These are phyloP conservation scores for Cnidoscolus chayamansa DNA, from an alignment of 441 rosid genomes.

Conservation along the genomic window DNA sequence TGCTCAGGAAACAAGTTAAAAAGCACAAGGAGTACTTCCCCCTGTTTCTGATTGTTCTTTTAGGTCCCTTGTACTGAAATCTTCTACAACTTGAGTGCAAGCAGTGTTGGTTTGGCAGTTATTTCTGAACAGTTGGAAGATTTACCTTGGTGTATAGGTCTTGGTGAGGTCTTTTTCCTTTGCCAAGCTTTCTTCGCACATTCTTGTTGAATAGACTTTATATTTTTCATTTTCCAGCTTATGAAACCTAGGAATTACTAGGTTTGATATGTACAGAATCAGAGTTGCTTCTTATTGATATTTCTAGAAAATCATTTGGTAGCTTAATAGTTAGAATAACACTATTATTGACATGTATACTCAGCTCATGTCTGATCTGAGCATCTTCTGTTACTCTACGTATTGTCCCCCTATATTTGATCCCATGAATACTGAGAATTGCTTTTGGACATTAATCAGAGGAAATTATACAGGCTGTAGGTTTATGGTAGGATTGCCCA, in stretches of 20 bases:
- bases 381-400: background rate
- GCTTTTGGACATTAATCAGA: background rate
- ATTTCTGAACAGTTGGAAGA: conserved; percentile 54
- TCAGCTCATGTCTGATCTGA: background rate
- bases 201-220: background rate
- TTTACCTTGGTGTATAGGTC: conserved; percentile 76
- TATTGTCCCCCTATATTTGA: background rate
- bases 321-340: background rate
- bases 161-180: conserved; percentile 52
- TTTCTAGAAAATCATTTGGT: background rate
- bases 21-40: no score
- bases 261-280: no score
- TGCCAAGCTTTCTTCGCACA: conserved; percentile 6
- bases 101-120: conserved; percentile 82
- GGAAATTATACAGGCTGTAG: background rate
- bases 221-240: background rate
- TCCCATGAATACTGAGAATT: background rate
- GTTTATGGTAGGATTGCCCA: background rate
- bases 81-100: conserved; percentile 75
- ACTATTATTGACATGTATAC: background rate
- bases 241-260: background rate
- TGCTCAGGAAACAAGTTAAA: no score
- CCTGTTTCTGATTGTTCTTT: background rate
- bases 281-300: conserved; percentile 7
- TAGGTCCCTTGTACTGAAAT: conserved; percentile 69